These are phyloP conservation scores for Debaryomycetaceae sp. DNA, from an alignment of 1,139 yeast species.

Conservation along the genomic window DNA sequence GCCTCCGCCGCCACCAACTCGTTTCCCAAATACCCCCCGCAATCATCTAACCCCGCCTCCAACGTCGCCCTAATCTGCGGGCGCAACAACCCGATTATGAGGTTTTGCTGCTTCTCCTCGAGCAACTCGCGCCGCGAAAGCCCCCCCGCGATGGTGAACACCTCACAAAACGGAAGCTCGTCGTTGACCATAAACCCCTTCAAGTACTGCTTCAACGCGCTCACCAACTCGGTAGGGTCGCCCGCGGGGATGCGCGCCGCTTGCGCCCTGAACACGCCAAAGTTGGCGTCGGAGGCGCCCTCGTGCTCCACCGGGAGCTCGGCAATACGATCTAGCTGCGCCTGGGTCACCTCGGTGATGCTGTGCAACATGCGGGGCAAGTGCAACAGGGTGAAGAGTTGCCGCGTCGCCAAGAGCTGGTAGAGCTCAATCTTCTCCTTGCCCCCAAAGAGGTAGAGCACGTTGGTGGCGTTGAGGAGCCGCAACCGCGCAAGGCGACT, in stretches of 20 bases:
- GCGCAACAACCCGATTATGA: constrained; percentile 36
- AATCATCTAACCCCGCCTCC: constrained; percentile 29
- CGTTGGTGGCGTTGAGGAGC: constrained; percentile 6
- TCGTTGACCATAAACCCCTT: constrained; percentile 16
- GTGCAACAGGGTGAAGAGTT: constrained; percentile 17
- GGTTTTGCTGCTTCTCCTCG: constrained; percentile 36
- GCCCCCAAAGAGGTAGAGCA: constrained; percentile 6
- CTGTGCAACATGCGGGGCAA: constrained; percentile 12
- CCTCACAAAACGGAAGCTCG: constrained; percentile 33
- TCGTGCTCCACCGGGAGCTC: not conserved
- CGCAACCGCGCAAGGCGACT: constrained; percentile 4
- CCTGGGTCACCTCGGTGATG: not conserved
- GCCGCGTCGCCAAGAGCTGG: constrained; percentile 8
- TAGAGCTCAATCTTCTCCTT: constrained; percentile 9
- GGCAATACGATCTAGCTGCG: too few relatives aligned
- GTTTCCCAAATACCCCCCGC: constrained; percentile 25
- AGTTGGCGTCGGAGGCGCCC: constrained; percentile 2
- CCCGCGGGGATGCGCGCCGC: too few relatives aligned
- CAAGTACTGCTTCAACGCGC: constrained; percentile 4
- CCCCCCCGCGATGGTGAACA: constrained; percentile 32
- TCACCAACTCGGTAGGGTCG: not conserved
- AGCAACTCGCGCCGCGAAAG: constrained; percentile 20
- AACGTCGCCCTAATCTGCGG: constrained; percentile 33
- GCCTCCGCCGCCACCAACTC: constrained; percentile 14
- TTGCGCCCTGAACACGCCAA: not conserved